Conservation (phyloP, 768 basidiomycete species). For the Leucocoprinus leucothites region DNA sequence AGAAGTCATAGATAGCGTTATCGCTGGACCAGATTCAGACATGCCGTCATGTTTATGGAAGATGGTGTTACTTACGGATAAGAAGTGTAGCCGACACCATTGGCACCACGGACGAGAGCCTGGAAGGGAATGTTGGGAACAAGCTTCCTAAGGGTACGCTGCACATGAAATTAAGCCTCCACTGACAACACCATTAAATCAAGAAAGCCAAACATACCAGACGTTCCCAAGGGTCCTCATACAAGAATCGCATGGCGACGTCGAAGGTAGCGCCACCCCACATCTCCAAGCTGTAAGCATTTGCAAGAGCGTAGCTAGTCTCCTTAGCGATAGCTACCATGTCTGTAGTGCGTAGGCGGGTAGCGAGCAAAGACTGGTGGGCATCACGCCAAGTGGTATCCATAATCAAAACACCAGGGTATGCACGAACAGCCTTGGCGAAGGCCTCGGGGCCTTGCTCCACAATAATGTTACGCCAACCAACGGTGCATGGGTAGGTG, state of each 20-base stretch:
- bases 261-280: slow-evolving; percentile 99
- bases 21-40: slow-evolving; percentile 48
- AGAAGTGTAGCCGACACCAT: slow-evolving; percentile 98
- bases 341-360: slow-evolving; percentile 91
- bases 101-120: slow-evolving; percentile 97
- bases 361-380: slow-evolving; percentile 96
- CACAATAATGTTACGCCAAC: slow-evolving; percentile 99
- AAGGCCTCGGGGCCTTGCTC: slow-evolving; percentile 98
- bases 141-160: slow-evolving; percentile 90
- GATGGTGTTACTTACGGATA: slow-evolving; percentile 69
- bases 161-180: slow-evolving; percentile 13
- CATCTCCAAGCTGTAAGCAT: slow-evolving; percentile 96
- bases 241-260: slow-evolving; percentile 98
- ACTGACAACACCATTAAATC: not conserved
- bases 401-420: slow-evolving; percentile 95
- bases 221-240: slow-evolving; percentile 99
- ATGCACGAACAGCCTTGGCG: slow-evolving; percentile 95
- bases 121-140: slow-evolving; percentile 99
- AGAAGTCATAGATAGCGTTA: slow-evolving; percentile 99
- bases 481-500: slow-evolving; percentile 76
- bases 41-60: not conserved
- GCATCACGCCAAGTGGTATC: slow-evolving; percentile 99
- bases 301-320: slow-evolving; percentile 91
- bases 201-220: slow-evolving; percentile 48
- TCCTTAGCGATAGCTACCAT: slow-evolving; percentile 99